Evolutionary conservation across 345 rosid genomes (phyloP).

Genomic region (Eucalyptus decipiens): DNA sequence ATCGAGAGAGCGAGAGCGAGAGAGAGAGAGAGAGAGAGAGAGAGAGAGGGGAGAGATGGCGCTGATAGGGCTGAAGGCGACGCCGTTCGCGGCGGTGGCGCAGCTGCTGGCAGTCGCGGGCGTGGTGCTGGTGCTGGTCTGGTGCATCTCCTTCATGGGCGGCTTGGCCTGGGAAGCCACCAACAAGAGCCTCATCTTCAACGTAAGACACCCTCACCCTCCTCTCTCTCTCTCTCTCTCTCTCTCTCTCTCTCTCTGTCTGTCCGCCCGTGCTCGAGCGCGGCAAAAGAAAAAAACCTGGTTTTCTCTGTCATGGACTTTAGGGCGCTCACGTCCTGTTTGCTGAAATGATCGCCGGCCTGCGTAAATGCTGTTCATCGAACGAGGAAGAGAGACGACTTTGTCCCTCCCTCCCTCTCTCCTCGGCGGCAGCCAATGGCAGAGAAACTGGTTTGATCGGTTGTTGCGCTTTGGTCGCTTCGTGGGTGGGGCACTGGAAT

Average conservation of each 20-base stretch:
- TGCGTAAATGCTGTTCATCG: background rate
- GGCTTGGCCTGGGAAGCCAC: conserved; percentile 90
- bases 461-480: background rate
- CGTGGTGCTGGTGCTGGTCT: conserved; percentile 61
- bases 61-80: conserved; percentile 42
- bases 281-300: background rate
- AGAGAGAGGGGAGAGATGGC: conserved; percentile 1
- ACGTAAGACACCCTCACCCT: conserved; percentile 22
- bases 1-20: background rate
- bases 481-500: background rate
- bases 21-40: background rate
- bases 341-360: background rate
- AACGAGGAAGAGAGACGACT: background rate
- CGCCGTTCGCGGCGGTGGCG: conserved; percentile 38
- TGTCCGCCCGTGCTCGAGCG: no score
- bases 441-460: background rate
- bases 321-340: background rate
- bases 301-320: background rate
- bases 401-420: background rate
- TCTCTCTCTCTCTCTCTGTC: background rate
- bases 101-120: conserved; percentile 56
- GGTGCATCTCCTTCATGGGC: conserved; percentile 69
- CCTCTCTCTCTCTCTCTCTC: background rate
- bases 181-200: conserved; percentile 85
- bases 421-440: background rate